Base-by-base conservation (phyloP, 805 yeast genomes). In the Blastobotrys attinorum region DNA sequence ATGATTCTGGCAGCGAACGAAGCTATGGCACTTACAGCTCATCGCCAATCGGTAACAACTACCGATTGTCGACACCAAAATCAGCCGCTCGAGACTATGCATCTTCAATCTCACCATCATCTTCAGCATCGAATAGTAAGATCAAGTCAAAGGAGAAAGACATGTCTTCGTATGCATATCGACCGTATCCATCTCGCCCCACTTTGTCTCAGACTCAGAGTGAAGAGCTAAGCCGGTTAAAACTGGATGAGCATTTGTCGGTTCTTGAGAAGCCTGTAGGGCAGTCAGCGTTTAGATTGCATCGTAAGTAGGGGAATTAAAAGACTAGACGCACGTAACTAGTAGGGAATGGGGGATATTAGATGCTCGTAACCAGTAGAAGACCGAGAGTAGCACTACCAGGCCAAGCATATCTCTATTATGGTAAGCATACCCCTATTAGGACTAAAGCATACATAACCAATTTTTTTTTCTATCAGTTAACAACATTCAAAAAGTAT, bases 221-320 rank as follows among this genome's bases (percentile, higher is more conserved):
- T 2, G 22, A 15, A 25, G 42, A 39, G n/a, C 17, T 27, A 23
- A 25, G 32, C 11, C 31, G 18, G 22, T 22, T 32, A 8, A 17
- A 4, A 4, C 22, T 39, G 7, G 37, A 34, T 6, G 46, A 37
- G 4, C 33, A 16, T 15, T 31, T 38, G 20, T 13, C 31, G 8
- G 31, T 39, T 8, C 43, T 43, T 5, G 46, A 43, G 17, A 45
- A 45, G 40, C 48, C 48, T 8, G 41, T 36, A 4, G 46, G 46
- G 13, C 45, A 42, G 17, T 25, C 35, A 3, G 48, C 48, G 6
- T 45, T 45, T 35, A n/a, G 48, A 22, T 31, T 45, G 16, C 22
- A 23, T 20, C 37, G 46, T 7, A 25, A 16, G 21, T 34, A 34
- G n/a, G n/a, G n/a, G n/a, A n/a, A n/a, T n/a, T n/a, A n/a, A n/a